phyloP scores from a whole-genome alignment of 345 rosid genomes.

The Cochlearia excelsa region DNA sequence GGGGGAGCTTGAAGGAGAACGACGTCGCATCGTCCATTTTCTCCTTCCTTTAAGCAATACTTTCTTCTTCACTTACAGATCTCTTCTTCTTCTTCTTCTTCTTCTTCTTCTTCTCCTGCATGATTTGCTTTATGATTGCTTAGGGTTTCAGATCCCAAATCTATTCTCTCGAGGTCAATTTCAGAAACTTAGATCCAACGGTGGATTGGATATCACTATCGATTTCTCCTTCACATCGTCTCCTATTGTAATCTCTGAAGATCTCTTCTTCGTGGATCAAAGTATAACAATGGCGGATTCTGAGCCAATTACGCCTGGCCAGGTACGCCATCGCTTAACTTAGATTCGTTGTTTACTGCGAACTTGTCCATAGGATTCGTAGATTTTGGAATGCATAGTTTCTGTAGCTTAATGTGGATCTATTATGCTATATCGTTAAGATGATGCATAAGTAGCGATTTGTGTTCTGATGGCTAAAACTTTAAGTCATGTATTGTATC shows the following conservation, averaged over 20 bases:
- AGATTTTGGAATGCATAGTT: constrained; percentile 14
- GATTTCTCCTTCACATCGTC: not conserved
- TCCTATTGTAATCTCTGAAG: constrained; percentile 15
- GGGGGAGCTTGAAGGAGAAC: constrained; percentile 22
- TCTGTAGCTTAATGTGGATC: constrained; percentile 5
- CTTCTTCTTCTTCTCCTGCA: not conserved
- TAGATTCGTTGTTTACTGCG: not conserved
- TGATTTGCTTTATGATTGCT: not conserved
- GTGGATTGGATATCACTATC: not conserved
- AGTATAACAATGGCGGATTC: constrained; percentile 48
- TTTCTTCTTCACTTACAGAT: constrained; percentile 33
- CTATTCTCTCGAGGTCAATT: constrained; percentile 25
- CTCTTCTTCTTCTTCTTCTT: constrained; percentile 27
- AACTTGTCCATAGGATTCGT: not conserved
- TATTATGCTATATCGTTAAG: constrained; percentile 4
- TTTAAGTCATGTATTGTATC: not conserved
- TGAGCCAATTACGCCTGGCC: constrained; percentile 79
- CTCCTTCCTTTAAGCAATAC: constrained; percentile 69
- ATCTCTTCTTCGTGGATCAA: constrained; percentile 36
- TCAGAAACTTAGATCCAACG: constrained; percentile 26
- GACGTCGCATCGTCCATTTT: constrained; percentile 64
- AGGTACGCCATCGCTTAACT: constrained; percentile 40
- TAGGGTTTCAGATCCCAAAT: constrained; percentile 31
- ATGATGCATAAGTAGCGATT: not conserved
- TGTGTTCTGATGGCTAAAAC: not conserved